A percentile compares a stretch with the other conserved stretches of the same genome.
Evolutionary conservation across 306 rosid genomes (phyloP).

Genomic region (Cicer arietinum): DNA sequence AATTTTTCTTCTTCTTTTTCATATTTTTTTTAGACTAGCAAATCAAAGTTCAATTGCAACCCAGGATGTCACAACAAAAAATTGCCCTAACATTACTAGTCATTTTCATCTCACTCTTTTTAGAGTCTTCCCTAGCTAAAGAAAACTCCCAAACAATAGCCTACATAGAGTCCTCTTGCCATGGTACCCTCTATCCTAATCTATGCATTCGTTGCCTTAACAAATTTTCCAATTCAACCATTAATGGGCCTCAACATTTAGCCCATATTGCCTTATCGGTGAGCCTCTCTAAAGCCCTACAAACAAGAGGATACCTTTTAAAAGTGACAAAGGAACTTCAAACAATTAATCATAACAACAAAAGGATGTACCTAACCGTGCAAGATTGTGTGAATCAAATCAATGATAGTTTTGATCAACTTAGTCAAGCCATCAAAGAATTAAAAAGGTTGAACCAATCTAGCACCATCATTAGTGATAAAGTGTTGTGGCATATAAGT

Average conservation of each 20-base stretch:
- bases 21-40: neutral
- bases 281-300: slow-evolving; percentile 56
- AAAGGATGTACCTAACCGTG: slow-evolving; percentile 43
- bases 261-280: slow-evolving; percentile 57
- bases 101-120: slow-evolving; percentile 41
- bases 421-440: slow-evolving; percentile 55
- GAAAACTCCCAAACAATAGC: slow-evolving; percentile 34
- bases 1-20: neutral
- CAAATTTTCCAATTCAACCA: slow-evolving; percentile 40
- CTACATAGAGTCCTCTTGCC: slow-evolving; percentile 61
- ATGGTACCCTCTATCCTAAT: slow-evolving; percentile 50
- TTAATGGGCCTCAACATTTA: slow-evolving; percentile 49
- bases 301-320: slow-evolving; percentile 53
- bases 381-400: slow-evolving; percentile 64
- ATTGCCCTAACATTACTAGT: slow-evolving; percentile 33
- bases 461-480: slow-evolving; percentile 28
- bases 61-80: slow-evolving; percentile 55
- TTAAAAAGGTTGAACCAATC: slow-evolving; percentile 36
- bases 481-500: slow-evolving; percentile 64
- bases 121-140: slow-evolving; percentile 35
- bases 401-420: slow-evolving; percentile 60
- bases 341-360: slow-evolving; percentile 23
- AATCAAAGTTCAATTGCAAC: neutral
- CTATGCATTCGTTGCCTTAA: slow-evolving; percentile 55
- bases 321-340: slow-evolving; percentile 49